Conservation (phyloP, 352 stramenopile species). For the Globisporangium iwayamae region DNA sequence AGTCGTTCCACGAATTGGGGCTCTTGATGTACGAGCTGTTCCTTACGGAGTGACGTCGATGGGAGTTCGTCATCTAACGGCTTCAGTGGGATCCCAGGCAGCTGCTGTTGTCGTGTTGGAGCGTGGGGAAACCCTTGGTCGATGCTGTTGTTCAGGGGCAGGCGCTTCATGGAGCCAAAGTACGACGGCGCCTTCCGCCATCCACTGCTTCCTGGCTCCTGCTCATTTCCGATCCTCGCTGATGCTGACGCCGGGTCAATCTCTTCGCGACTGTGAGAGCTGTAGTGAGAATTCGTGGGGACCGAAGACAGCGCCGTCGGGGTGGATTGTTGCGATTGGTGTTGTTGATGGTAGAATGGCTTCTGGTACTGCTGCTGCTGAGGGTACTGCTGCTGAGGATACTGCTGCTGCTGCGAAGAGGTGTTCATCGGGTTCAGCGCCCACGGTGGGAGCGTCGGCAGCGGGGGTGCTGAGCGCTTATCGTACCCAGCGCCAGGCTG, state of each 20-base stretch:
- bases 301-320: neutral
- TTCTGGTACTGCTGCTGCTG: neutral
- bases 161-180: constrained; percentile 47
- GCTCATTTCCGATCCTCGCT: neutral
- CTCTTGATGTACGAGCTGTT: neutral
- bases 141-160: constrained; percentile 17
- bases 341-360: neutral
- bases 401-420: constrained; percentile 14
- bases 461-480: constrained; percentile 28
- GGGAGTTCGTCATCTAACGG: neutral
- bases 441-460: constrained; percentile 53
- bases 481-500: constrained; percentile 20
- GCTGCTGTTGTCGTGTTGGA: neutral
- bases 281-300: neutral
- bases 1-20: neutral
- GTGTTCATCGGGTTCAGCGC: constrained; percentile 12
- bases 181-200: constrained; percentile 52
- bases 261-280: constrained; percentile 17
- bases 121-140: neutral
- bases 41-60: constrained; percentile 11
- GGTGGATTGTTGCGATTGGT: neutral
- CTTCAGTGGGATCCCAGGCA: neutral
- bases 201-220: neutral
- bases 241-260: neutral
- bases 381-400: constrained; percentile 9